A percentile compares a stretch with the other conserved stretches of the same genome.
phyloP scores from a whole-genome alignment of 169 alveolate genomes.

The Plasmodium gallinaceum region DNA sequence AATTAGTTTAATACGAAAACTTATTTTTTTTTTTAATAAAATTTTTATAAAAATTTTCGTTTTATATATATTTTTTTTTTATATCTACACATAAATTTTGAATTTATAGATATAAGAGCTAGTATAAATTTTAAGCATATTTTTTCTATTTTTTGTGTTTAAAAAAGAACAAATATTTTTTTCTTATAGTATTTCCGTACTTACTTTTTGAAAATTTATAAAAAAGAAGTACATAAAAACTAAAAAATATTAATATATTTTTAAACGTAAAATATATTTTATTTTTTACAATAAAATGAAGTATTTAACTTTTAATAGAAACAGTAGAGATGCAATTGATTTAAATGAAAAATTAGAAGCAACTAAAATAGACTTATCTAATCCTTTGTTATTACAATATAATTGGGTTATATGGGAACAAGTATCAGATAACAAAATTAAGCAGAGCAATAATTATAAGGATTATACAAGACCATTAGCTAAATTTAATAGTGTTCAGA shows the following conservation, averaged over 20 bases:
- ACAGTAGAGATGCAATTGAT: slow-evolving; percentile 60
- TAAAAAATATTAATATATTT: background rate
- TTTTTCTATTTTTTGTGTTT: too few species aligned
- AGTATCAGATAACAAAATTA: slow-evolving; percentile 80
- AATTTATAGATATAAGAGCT: too few species aligned
- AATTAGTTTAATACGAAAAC: too few species aligned
- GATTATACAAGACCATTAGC: slow-evolving; percentile 90
- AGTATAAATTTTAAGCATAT: too few species aligned
- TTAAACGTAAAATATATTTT: background rate
- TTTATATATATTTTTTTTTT: too few species aligned
- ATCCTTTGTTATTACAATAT: slow-evolving; percentile 84
- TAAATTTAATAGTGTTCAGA: slow-evolving; percentile 88
- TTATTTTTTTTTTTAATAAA: too few species aligned
- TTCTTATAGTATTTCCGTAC: too few species aligned
- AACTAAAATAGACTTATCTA: slow-evolving; percentile 58
- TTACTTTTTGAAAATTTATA: too few species aligned
- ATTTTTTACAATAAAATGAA: slow-evolving; percentile 39
- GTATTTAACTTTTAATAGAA: slow-evolving; percentile 69
- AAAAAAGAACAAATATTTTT: too few species aligned
- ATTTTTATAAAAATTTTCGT: too few species aligned
- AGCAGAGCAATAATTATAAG: slow-evolving; percentile 84
- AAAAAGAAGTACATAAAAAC: too few species aligned
- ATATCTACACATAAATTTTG: too few species aligned
- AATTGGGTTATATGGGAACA: slow-evolving; percentile 92
- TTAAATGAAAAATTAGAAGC: slow-evolving; percentile 64